A percentile compares a stretch with the other conserved stretches of the same genome.
These are phyloP conservation scores for Fusarium falciforme DNA, from an alignment of 2,329 filamentous ascomycete species.

Conservation along the genomic window DNA sequence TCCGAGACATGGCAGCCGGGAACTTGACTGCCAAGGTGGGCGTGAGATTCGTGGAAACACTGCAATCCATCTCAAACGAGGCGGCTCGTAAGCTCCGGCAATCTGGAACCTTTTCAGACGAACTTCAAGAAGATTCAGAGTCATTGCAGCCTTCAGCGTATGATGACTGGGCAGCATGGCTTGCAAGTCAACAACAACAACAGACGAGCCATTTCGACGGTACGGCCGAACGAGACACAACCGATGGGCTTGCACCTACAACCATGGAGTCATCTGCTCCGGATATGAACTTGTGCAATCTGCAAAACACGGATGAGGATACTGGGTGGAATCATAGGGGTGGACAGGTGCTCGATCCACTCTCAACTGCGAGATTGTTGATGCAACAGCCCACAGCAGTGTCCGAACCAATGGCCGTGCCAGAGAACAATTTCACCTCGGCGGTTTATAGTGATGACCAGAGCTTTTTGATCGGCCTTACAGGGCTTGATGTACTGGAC, in stretches of 20 bases:
- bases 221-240: background rate
- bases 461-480: constrained; percentile 40
- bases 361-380: background rate
- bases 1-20: constrained; percentile 49
- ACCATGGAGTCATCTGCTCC: background rate
- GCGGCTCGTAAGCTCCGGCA: constrained; percentile 27
- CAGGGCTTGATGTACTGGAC: constrained; percentile 39
- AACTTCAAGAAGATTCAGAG: background rate
- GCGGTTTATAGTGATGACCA: constrained; percentile 35
- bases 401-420: background rate
- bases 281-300: background rate
- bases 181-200: constrained; percentile 18
- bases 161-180: constrained; percentile 38
- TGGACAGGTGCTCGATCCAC: background rate
- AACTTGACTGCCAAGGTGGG: constrained; percentile 39
- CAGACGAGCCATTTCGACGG: background rate
- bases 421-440: constrained; percentile 12
- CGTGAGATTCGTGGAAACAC: constrained; percentile 41
- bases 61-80: constrained; percentile 38
- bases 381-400: background rate
- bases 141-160: constrained; percentile 16
- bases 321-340: background rate
- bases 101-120: background rate
- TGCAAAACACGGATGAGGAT: background rate
- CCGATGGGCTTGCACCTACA: background rate